phyloP scores from a whole-genome alignment of 345 rosid species.

The Eucalyptus polyanthemos region DNA sequence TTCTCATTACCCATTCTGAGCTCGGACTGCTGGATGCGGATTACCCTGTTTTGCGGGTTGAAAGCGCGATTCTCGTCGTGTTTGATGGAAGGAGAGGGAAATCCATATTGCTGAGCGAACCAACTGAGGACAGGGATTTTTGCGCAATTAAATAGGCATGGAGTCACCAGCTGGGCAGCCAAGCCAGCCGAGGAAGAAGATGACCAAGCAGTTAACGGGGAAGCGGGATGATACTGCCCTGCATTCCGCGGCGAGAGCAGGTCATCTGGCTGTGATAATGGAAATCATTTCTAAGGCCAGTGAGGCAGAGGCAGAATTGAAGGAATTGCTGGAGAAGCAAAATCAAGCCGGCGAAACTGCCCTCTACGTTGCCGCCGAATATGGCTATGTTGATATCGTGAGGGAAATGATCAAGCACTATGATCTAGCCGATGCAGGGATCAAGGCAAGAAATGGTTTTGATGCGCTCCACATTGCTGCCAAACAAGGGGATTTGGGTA shows the following conservation, averaged over 20 bases:
- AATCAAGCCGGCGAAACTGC: conserved; percentile 91
- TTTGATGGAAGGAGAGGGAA: not conserved
- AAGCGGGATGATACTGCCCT: conserved; percentile 68
- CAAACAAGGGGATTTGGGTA: conserved; percentile 89
- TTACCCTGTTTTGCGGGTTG: not conserved
- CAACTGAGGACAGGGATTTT: not conserved
- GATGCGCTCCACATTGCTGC: conserved; percentile 97
- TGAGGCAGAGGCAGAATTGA: conserved; percentile 30
- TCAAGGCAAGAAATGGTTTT: conserved; percentile 87
- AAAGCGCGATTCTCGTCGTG: not conserved
- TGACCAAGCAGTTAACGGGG: conserved; percentile 82
- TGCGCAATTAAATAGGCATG: not conserved
- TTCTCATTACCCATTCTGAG: not conserved
- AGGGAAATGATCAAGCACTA: conserved; percentile 71
- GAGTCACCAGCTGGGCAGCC: not conserved
- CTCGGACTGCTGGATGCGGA: not conserved
- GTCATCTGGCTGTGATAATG: conserved; percentile 31
- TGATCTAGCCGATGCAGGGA: conserved; percentile 64
- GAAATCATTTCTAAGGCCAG: conserved; percentile 26
- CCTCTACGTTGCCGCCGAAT: conserved; percentile 88
- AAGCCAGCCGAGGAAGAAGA: conserved; percentile 39
- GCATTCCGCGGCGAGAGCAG: conserved; percentile 74
- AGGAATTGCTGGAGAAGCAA: conserved; percentile 47
- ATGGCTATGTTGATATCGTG: conserved; percentile 61
- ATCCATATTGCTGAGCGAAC: not conserved